These are phyloP conservation scores for Aureobasidium uvarum DNA, from an alignment of 2,329 filamentous ascomycete genomes.

Conservation along the genomic window DNA sequence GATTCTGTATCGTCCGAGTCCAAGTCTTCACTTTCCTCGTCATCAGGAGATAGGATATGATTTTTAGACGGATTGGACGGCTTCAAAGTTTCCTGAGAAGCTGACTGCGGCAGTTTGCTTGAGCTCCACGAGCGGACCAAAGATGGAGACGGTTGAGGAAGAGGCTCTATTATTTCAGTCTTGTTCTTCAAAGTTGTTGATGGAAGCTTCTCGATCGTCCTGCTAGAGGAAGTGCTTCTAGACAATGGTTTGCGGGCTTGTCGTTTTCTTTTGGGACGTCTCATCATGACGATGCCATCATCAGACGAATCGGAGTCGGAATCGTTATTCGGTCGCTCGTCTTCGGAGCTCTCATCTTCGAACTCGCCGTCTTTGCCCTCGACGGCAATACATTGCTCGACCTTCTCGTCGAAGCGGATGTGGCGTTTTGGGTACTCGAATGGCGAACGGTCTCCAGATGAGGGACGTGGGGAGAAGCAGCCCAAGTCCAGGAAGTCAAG, in stretches of 20 bases:
- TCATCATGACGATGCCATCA: constrained; percentile 81
- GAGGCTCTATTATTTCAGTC: constrained; percentile 69
- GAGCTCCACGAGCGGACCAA: constrained; percentile 45
- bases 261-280: constrained; percentile 54
- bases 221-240: constrained; percentile 61
- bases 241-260: constrained; percentile 50
- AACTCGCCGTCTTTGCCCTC: constrained; percentile 79
- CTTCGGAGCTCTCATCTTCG: constrained; percentile 54
- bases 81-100: constrained; percentile 78
- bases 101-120: constrained; percentile 63
- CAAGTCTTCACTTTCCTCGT: constrained; percentile 49
- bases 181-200: constrained; percentile 85
- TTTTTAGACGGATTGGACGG: constrained; percentile 66
- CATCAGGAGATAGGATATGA: constrained; percentile 55
- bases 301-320: constrained; percentile 54
- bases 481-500: constrained; percentile 51
- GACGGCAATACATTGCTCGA: constrained; percentile 92
- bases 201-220: constrained; percentile 83
- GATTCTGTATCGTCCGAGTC: constrained; percentile 51
- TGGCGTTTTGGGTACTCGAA: constrained; percentile 68
- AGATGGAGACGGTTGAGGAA: constrained; percentile 38
- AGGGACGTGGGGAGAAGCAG: constrained; percentile 56
- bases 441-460: constrained; percentile 67
- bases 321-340: constrained; percentile 48
- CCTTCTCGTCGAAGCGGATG: constrained; percentile 95